phyloP scores from a whole-genome alignment of 2,329 filamentous ascomycete species.

The Fusarium staphyleae region DNA sequence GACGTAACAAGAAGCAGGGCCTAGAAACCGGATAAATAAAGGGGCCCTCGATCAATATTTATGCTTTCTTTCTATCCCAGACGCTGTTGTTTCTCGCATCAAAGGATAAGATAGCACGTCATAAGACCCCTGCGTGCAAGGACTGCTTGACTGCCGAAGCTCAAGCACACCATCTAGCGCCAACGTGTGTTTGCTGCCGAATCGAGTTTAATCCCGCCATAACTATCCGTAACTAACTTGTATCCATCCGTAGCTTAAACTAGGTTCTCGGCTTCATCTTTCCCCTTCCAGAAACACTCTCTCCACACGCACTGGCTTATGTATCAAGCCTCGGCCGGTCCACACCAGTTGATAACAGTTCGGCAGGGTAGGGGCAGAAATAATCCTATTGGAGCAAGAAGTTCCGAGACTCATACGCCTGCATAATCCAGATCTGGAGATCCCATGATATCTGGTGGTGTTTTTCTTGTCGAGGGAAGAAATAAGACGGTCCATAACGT shows the following conservation, averaged over 20 bases:
- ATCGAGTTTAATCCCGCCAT: slow-evolving; percentile 28
- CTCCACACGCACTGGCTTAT: not conserved
- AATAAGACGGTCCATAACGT: no score
- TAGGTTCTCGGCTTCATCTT: not conserved
- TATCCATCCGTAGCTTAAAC: not conserved
- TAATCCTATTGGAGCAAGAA: not conserved
- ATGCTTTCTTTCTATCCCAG: slow-evolving; percentile 24
- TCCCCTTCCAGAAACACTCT: not conserved
- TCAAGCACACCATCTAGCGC: slow-evolving; percentile 10
- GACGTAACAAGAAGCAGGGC: not conserved
- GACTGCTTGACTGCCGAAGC: slow-evolving; percentile 15
- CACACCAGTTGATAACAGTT: not conserved
- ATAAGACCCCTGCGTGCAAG: slow-evolving; percentile 12
- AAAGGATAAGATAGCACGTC: slow-evolving; percentile 18
- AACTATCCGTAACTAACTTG: no score
- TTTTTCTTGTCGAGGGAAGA: no score
- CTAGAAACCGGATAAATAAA: not conserved
- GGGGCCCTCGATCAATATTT: slow-evolving; percentile 25
- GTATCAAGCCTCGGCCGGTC: not conserved
- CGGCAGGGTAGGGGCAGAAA: no score
- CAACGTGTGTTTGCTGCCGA: slow-evolving; percentile 12
- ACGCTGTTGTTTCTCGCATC: not conserved
- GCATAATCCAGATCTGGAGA: no score
- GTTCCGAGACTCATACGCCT: not conserved
- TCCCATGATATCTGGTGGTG: no score